Conservation (phyloP, 2,329 filamentous ascomycete genomes). For the Hypoxylon sp. region DNA sequence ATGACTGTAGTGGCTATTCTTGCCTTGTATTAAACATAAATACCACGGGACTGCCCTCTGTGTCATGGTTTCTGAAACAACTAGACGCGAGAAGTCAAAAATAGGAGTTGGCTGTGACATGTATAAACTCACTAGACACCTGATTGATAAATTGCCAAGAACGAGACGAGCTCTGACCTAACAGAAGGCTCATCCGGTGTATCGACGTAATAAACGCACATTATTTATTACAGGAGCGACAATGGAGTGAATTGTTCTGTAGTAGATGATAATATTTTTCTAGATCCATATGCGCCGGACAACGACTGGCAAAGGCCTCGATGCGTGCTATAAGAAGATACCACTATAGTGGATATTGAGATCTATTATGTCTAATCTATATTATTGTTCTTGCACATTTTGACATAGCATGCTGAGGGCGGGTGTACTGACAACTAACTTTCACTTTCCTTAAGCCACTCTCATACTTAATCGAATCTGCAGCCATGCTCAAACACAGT, state of each 20-base stretch:
- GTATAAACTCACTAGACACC: not conserved
- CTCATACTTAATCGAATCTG: not conserved
- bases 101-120: conserved; percentile 1
- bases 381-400: too few species aligned
- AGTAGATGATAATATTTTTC: not conserved
- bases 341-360: too few species aligned
- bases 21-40: conserved; percentile 4
- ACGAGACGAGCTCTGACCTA: too few species aligned
- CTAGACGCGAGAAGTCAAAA: not conserved
- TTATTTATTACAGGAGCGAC: not conserved
- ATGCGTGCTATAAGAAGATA: too few species aligned
- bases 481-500: too few species aligned
- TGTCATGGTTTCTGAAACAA: not conserved
- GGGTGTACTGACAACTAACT: too few species aligned
- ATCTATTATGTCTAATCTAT: too few species aligned
- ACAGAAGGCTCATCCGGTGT: not conserved
- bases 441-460: not conserved
- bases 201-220: not conserved
- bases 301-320: too few species aligned
- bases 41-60: conserved; percentile 1
- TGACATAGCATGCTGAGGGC: too few species aligned
- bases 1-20: conserved; percentile 2
- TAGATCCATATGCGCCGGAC: too few species aligned
- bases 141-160: not conserved
- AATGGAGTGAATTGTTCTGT: not conserved